Evolutionary conservation across 2,329 filamentous ascomycete species (phyloP), one percentile per base, ranked within the genome.

Genomic region (Fusarium robinianum): DNA sequence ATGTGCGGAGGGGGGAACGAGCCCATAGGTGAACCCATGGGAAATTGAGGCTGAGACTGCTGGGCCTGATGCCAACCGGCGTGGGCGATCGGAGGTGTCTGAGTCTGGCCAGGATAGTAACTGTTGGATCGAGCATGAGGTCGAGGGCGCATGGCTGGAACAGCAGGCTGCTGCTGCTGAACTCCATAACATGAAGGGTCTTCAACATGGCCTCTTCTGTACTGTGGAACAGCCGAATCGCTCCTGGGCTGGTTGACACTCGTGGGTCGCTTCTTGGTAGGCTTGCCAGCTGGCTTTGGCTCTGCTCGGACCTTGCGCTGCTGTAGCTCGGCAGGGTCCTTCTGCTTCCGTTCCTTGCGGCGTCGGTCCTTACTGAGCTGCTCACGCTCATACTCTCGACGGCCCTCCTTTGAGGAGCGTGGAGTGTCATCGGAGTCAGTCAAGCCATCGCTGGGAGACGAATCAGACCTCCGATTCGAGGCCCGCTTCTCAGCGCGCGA

Each of bases 351-450:
- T 12, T 65, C 61, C 29, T 55, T 58, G 35, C 60, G 55, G 21
- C 67, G 64, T 49, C 58, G 57, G 12, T 65, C 62, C 27, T 63
- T 62, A 9, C 60, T 61, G 33, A 59, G 64, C 32, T 46, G 46
- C 14, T 68, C 60, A 25, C 58, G 64, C 12, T 65, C 62, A 23
- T 46, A 46, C 5, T 65, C 60, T 21, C 60, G 58, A n/a, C 55
- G 49, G 14, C 51, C 54, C 17, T 63, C 63, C 25, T 64, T 65
- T 14, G 58, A 49, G 5, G 69, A 67, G 19, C 72, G 72, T 24
- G 68, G 63, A 11, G 71, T 74, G 26, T 72, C 67, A 55, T 77
- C 71, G 34, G 73, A 72, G 55, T 75, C 73, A 49, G 67, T 69
- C 25, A 69, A 51, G 22, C 50, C 63, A 39, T 65, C 58, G 31